Conservation (phyloP, 2,329 filamentous ascomycete genomes). For the Aotearoamyces nothofagi region DNA sequence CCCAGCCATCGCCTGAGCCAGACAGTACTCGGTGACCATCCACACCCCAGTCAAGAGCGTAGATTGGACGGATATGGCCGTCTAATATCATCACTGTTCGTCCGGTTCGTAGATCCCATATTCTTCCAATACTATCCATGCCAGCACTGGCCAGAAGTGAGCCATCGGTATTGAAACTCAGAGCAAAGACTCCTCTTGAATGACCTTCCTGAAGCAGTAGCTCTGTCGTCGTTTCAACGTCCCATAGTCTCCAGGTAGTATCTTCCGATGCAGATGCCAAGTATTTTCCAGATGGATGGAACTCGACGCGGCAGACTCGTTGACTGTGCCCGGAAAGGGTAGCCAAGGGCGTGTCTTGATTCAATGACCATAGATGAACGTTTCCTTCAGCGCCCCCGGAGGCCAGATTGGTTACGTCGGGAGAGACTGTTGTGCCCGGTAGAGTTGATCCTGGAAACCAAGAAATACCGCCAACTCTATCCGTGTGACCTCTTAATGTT, state of each 20-base stretch:
- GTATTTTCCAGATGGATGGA: constrained; percentile 83
- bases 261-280: constrained; percentile 90
- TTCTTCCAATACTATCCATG: constrained; percentile 81
- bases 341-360: constrained; percentile 69
- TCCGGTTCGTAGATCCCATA: constrained; percentile 90
- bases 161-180: constrained; percentile 83
- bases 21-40: constrained; percentile 91
- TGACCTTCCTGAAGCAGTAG: constrained; percentile 86
- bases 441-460: constrained; percentile 81
- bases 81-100: constrained; percentile 93
- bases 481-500: constrained; percentile 69
- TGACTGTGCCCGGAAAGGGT: constrained; percentile 73
- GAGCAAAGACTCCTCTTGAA: constrained; percentile 79
- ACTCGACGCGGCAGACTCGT: constrained; percentile 82
- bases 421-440: constrained; percentile 52
- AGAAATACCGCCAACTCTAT: constrained; percentile 76
- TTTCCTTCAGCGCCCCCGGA: constrained; percentile 81
- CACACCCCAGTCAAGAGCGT: constrained; percentile 79
- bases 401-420: constrained; percentile 66
- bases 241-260: constrained; percentile 94
- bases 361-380: constrained; percentile 81
- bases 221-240: constrained; percentile 73
- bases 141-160: constrained; percentile 86
- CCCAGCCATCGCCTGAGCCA: constrained; percentile 84
- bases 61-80: constrained; percentile 76